phyloP scores from a whole-genome alignment of 2,329 filamentous ascomycete species.

The Arthrocladium fulminans region DNA sequence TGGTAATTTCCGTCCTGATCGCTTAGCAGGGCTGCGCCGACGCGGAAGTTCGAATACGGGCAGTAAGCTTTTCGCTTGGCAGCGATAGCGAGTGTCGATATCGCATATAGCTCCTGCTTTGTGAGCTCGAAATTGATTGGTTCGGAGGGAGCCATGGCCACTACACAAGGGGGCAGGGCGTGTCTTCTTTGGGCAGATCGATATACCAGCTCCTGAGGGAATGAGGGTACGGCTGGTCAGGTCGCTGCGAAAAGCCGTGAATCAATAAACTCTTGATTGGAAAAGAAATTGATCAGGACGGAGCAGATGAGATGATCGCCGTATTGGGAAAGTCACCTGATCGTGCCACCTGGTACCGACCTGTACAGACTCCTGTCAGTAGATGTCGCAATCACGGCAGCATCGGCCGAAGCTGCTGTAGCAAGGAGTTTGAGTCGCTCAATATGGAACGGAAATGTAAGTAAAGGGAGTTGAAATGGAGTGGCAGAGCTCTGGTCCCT shows the following conservation, averaged over 20 bases:
- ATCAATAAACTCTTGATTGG: too few species aligned
- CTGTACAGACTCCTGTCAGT: too few species aligned
- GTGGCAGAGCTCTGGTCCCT: not conserved
- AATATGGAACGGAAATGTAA: too few species aligned
- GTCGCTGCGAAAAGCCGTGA: too few species aligned
- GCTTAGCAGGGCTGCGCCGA: slow-evolving; percentile 71
- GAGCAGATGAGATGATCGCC: not conserved
- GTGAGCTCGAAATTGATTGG: slow-evolving; percentile 11
- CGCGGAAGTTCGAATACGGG: slow-evolving; percentile 84
- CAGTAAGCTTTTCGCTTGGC: slow-evolving; percentile 79
- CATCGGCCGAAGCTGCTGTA: too few species aligned
- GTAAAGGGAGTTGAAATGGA: not conserved
- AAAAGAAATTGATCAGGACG: too few species aligned
- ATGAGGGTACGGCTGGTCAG: not conserved
- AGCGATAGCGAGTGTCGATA: slow-evolving; percentile 46
- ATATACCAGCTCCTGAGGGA: too few species aligned
- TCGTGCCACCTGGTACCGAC: too few species aligned
- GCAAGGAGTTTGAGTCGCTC: too few species aligned
- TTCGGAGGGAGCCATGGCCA: slow-evolving; percentile 10
- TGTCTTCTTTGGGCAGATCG: not conserved
- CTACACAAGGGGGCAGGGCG: not conserved
- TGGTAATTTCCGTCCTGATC: slow-evolving; percentile 45
- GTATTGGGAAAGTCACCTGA: not conserved
- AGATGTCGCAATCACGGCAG: too few species aligned
- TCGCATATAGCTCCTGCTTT: slow-evolving; percentile 15